Conservation (phyloP, 371 early-diverging fungal genomes). For the Mortierella sp. region DNA sequence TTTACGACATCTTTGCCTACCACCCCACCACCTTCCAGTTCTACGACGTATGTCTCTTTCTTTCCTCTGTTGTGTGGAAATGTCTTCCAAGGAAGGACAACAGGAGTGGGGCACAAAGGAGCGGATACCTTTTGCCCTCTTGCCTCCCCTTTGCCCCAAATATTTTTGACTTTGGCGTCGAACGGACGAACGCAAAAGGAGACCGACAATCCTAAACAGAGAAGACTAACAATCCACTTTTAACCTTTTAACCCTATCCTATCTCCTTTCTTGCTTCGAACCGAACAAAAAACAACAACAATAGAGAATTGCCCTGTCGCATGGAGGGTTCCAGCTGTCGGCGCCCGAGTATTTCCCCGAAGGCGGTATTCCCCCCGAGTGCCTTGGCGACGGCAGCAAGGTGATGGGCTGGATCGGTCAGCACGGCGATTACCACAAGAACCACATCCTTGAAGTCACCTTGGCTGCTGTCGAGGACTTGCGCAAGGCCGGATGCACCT, state of each 20-base stretch:
- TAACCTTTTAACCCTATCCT: background rate
- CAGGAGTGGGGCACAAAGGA: background rate
- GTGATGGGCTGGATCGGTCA: conserved; percentile 44
- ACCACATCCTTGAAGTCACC: conserved; percentile 35
- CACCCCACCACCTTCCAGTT: conserved; percentile 48
- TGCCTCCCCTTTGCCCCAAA: background rate
- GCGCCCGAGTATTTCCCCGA: conserved; percentile 35
- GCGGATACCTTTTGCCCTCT: background rate
- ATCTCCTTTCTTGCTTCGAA: background rate
- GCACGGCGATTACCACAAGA: conserved; percentile 39
- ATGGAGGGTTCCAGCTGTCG: conserved; percentile 53
- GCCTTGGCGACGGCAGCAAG: conserved; percentile 6
- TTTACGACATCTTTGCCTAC: conserved; percentile 51
- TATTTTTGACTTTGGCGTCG: background rate
- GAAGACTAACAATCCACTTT: background rate
- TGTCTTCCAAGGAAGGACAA: background rate
- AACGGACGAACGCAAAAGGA: background rate
- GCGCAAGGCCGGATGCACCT: conserved; percentile 41
- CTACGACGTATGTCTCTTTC: conserved; percentile 34
- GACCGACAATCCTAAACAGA: background rate
- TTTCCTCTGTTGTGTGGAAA: background rate
- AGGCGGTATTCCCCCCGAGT: conserved; percentile 18
- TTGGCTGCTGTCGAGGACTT: conserved; percentile 43
- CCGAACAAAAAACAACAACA: background rate
- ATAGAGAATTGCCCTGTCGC: conserved; percentile 48